Evolutionary conservation across 768 basidiomycete species (phyloP).

Genomic region (Lyophyllum atratum): DNA sequence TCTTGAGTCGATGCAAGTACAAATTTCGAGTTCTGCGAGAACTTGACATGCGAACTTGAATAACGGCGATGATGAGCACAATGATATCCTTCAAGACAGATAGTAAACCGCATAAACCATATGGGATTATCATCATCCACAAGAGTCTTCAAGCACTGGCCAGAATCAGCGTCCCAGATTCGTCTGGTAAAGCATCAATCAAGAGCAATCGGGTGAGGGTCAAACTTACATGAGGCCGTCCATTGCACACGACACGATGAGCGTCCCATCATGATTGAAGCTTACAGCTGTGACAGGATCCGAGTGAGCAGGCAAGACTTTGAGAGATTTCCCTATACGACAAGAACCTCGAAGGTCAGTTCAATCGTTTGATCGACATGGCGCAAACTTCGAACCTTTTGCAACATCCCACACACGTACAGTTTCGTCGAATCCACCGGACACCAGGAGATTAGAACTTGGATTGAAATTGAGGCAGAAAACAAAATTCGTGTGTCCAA

Average conservation of each 20-base stretch:
- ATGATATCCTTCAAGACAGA: background rate
- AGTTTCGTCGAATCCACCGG: constrained; percentile 94
- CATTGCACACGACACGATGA: constrained; percentile 94
- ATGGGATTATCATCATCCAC: constrained; percentile 97
- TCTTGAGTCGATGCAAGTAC: constrained; percentile 92
- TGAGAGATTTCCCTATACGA: constrained; percentile 72
- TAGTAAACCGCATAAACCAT: constrained; percentile 49
- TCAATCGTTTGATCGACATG: background rate
- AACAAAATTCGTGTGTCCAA: constrained; percentile 91
- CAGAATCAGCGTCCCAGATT: constrained; percentile 96
- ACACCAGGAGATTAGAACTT: constrained; percentile 85
- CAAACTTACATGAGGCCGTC: constrained; percentile 89
- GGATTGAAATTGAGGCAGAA: constrained; percentile 94
- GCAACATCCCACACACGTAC: constrained; percentile 97
- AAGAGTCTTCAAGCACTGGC: constrained; percentile 96
- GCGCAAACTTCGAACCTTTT: constrained; percentile 54
- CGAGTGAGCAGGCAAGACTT: constrained; percentile 92
- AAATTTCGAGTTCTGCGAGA: constrained; percentile 91
- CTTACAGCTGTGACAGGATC: constrained; percentile 94
- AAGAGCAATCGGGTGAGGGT: background rate
- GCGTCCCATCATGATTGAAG: constrained; percentile 93
- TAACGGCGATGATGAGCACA: constrained; percentile 8
- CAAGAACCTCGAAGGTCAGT: background rate
- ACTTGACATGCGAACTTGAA: constrained; percentile 79
- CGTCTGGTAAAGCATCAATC: constrained; percentile 56